A percentile compares a stretch with the other conserved stretches of the same genome.
These are phyloP conservation scores for Epithele typhae DNA, from an alignment of 768 basidiomycete genomes.

Conservation along the genomic window DNA sequence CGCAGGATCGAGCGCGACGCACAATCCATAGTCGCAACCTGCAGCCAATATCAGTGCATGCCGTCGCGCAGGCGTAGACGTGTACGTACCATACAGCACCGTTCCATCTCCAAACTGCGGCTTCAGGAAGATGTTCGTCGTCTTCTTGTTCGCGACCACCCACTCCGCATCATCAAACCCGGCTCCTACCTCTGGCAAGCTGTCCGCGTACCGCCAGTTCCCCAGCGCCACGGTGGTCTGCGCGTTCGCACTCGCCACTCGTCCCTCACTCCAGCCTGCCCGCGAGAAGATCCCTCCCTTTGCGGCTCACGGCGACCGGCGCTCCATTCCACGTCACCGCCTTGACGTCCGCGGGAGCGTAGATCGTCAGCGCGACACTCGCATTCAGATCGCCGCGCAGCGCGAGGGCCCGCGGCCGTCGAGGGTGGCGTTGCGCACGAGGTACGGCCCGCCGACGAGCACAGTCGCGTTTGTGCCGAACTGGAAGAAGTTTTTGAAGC, in stretches of 20 bases:
- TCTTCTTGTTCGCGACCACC: constrained; percentile 64
- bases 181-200: constrained; percentile 63
- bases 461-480: constrained; percentile 69
- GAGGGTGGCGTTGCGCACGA: constrained; percentile 39
- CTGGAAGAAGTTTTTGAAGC: constrained; percentile 62
- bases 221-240: constrained; percentile 54
- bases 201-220: constrained; percentile 70
- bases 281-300: constrained; percentile 44
- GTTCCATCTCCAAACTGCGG: constrained; percentile 72
- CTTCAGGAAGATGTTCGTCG: constrained; percentile 67
- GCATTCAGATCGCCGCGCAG: constrained; percentile 67
- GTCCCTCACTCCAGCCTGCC: constrained; percentile 38
- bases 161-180: constrained; percentile 63
- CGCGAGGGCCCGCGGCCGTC: constrained; percentile 35
- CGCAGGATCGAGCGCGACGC: too few species aligned
- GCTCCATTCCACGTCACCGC: constrained; percentile 73
- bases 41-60: constrained; percentile 1
- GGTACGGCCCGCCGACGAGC: constrained; percentile 45
- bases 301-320: constrained; percentile 21
- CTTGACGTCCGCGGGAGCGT: constrained; percentile 51
- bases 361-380: constrained; percentile 53
- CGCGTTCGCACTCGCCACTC: constrained; percentile 30
- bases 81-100: constrained; percentile 59
- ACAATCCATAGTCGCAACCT: constrained; percentile 85
- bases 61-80: too few species aligned